Evolutionary conservation across 805 yeast species (phyloP).

Genomic region (Candida krabiensis): DNA sequence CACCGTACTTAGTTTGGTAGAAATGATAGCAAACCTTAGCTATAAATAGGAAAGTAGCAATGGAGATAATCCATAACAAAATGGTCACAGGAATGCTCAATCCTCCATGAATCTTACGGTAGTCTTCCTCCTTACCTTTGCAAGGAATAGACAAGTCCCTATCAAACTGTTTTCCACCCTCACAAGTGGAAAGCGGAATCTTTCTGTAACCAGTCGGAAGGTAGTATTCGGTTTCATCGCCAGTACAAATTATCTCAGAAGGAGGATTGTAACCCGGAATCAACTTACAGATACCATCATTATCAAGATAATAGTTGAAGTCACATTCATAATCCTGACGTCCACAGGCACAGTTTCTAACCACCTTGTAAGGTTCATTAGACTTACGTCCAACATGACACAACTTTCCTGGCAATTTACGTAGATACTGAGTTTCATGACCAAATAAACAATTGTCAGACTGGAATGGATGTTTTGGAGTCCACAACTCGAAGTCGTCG

Average conservation of each 20-base stretch:
- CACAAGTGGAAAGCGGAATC: constrained; percentile 79
- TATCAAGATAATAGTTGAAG: constrained; percentile 65
- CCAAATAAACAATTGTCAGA: constrained; percentile 64
- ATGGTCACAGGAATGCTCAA: constrained; percentile 43
- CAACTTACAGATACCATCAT: constrained; percentile 75
- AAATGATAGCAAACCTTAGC: constrained; percentile 36
- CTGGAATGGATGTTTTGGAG: constrained; percentile 55
- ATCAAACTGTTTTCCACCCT: constrained; percentile 72
- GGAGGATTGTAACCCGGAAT: constrained; percentile 69
- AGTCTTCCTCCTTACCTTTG: constrained; percentile 78
- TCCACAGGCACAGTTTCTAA: constrained; percentile 75
- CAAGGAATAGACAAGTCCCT: constrained; percentile 60
- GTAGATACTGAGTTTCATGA: constrained; percentile 57
- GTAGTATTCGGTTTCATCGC: constrained; percentile 63
- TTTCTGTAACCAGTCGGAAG: constrained; percentile 86
- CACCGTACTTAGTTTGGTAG: constrained; percentile 58
- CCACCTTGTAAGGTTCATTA: constrained; percentile 52
- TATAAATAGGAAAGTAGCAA: constrained; percentile 43
- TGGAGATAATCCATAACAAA: constrained; percentile 52
- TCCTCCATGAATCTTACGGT: constrained; percentile 54
- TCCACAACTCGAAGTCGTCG: constrained; percentile 63
- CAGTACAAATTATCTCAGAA: constrained; percentile 57
- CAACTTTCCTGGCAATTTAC: constrained; percentile 60
- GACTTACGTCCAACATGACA: constrained; percentile 66
- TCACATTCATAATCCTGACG: constrained; percentile 91